These are phyloP conservation scores for Pisolithus thermaeus DNA, from an alignment of 1,284 basidiomycete genomes.

Conservation along the genomic window DNA sequence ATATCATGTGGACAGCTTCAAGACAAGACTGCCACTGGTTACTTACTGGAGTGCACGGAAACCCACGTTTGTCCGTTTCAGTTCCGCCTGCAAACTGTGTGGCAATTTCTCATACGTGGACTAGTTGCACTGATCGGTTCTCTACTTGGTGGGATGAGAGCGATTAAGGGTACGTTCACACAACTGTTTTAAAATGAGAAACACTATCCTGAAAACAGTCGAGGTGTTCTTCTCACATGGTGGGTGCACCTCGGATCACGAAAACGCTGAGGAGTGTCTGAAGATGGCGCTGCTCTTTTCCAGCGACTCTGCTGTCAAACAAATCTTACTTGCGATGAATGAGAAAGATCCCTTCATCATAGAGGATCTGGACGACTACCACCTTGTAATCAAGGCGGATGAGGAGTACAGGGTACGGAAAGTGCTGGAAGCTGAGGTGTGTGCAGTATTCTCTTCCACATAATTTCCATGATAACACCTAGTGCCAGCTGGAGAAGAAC, in stretches of 20 bases:
- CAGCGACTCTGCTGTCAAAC: conserved; percentile 87
- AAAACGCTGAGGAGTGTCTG: background rate
- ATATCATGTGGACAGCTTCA: too few species aligned
- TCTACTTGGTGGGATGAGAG: conserved; percentile 39
- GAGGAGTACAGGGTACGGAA: conserved; percentile 68
- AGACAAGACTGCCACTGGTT: background rate
- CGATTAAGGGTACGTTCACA: conserved; percentile 51
- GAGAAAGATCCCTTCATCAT: conserved; percentile 77
- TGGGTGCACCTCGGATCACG: conserved; percentile 28
- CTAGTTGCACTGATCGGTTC: background rate
- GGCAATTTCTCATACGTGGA: background rate
- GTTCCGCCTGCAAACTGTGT: too few species aligned
- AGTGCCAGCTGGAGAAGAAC: conserved; percentile 33
- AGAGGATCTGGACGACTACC: conserved; percentile 82
- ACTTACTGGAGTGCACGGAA: background rate
- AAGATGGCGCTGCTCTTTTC: background rate
- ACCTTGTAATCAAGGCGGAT: conserved; percentile 78
- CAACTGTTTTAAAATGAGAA: conserved; percentile 2
- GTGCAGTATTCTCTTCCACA: conserved; percentile 16
- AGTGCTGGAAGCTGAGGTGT: conserved; percentile 74
- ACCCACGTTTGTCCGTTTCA: background rate
- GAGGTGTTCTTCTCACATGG: conserved; percentile 74
- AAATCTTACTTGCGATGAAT: conserved; percentile 80
- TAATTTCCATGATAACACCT: background rate
- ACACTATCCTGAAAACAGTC: conserved; percentile 1